A percentile compares a stretch with the other conserved stretches of the same genome.
Evolutionary conservation across 2,329 filamentous ascomycete genomes (phyloP).

Genomic region (Cryphonectria naterciae): DNA sequence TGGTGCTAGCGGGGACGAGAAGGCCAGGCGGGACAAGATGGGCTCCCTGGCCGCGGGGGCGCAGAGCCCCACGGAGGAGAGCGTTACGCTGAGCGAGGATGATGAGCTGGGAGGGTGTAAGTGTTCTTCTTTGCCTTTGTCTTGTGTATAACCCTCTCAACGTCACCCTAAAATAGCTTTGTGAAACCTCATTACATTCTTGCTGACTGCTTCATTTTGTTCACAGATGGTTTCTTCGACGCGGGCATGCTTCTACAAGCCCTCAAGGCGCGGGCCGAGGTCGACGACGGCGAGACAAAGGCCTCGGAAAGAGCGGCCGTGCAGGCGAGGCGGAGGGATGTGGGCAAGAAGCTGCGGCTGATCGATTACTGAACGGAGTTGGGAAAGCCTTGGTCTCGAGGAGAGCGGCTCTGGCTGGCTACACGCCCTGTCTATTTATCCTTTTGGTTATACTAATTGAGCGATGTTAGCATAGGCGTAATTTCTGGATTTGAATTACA

Average conservation of each 20-base stretch:
- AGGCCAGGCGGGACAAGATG: slow-evolving; percentile 38
- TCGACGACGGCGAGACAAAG: slow-evolving; percentile 56
- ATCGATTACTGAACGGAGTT: slow-evolving; percentile 63
- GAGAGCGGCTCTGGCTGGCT: not conserved
- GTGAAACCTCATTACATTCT: slow-evolving; percentile 20
- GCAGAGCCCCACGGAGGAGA: slow-evolving; percentile 69
- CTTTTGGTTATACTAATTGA: not conserved
- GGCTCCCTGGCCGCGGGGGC: slow-evolving; percentile 48
- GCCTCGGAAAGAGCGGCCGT: slow-evolving; percentile 63
- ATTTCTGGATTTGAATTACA: not conserved
- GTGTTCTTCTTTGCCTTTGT: slow-evolving; percentile 44
- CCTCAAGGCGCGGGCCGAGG: slow-evolving; percentile 71
- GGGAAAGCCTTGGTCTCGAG: not conserved
- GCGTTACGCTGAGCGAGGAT: slow-evolving; percentile 74
- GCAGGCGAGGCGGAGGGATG: slow-evolving; percentile 63
- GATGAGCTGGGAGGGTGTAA: slow-evolving; percentile 93
- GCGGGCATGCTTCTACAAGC: slow-evolving; percentile 92
- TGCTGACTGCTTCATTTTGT: slow-evolving; percentile 38
- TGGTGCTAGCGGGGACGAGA: not conserved
- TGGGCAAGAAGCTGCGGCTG: slow-evolving; percentile 74
- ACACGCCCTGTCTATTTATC: not conserved
- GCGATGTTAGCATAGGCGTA: not conserved
- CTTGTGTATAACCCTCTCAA: slow-evolving; percentile 9
- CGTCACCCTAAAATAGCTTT: not conserved
- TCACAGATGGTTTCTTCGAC: slow-evolving; percentile 94